phyloP scores from a whole-genome alignment of 371 early-diverging fungal genomes.

The Haplosporangium sp. region DNA sequence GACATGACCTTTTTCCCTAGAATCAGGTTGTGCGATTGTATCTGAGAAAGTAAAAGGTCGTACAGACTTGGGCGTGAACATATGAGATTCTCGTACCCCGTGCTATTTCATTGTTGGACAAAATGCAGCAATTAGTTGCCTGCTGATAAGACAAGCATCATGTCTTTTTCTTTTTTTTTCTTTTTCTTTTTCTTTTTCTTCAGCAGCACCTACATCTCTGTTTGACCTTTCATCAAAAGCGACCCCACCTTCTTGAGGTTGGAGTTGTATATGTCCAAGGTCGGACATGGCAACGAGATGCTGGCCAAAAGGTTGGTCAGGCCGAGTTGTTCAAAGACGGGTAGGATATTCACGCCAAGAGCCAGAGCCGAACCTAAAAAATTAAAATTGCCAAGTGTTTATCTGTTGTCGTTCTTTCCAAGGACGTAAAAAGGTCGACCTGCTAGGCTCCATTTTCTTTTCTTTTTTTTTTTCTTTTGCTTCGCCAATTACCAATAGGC shows the following conservation, averaged over 20 bases:
- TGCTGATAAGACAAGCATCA: neutral
- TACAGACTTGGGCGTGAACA: slow-evolving; percentile 19
- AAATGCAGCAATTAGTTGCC: neutral
- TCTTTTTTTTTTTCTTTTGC: neutral
- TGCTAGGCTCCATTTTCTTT: neutral
- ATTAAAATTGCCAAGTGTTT: neutral
- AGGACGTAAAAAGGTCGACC: neutral
- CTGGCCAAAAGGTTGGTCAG: slow-evolving; percentile 13
- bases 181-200: no score
- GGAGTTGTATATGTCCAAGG: slow-evolving; percentile 10
- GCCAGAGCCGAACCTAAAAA: slow-evolving; percentile 12
- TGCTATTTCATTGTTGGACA: neutral
- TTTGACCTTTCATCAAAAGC: slow-evolving; percentile 3
- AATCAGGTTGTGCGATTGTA: slow-evolving; percentile 9
- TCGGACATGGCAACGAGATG: slow-evolving; percentile 12
- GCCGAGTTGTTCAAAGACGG: slow-evolving; percentile 21
- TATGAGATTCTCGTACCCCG: slow-evolving; percentile 16
- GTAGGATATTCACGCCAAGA: slow-evolving; percentile 11
- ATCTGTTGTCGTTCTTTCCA: no score
- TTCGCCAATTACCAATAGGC: slow-evolving; percentile 21
- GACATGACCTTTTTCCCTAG: slow-evolving; percentile 23
- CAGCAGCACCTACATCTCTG: slow-evolving; percentile 7
- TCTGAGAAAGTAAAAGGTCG: slow-evolving; percentile 11
- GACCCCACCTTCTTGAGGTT: slow-evolving; percentile 17
- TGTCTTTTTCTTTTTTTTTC: neutral